These are phyloP conservation scores for Garcia nutans DNA, from an alignment of 345 rosid genomes.

Conservation along the genomic window DNA sequence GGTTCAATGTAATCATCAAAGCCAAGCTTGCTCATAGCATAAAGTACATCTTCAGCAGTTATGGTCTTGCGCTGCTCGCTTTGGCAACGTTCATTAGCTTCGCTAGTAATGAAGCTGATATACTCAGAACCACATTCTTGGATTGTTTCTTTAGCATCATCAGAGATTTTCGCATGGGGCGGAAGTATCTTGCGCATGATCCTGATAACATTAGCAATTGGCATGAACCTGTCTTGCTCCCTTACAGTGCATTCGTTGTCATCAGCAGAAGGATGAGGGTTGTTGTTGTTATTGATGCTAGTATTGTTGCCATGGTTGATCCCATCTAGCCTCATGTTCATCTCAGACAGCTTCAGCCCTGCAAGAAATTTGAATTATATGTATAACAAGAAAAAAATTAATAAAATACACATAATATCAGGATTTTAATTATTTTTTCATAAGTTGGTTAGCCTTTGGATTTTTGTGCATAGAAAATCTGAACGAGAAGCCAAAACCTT, in stretches of 20 bases:
- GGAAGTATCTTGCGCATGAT: slow-evolving; percentile 39
- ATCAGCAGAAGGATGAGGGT: slow-evolving; percentile 25
- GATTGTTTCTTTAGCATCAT: slow-evolving; percentile 39
- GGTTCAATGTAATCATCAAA: slow-evolving; percentile 40
- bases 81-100: slow-evolving; percentile 39
- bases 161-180: slow-evolving; percentile 33
- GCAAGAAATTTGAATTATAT: not conserved
- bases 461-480: no score
- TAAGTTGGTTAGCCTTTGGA: no score
- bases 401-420: no score
- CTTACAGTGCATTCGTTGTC: slow-evolving; percentile 40
- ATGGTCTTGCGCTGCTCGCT: slow-evolving; percentile 42
- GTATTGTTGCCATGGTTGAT: slow-evolving; percentile 19
- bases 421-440: no score
- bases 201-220: slow-evolving; percentile 35
- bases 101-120: slow-evolving; percentile 40
- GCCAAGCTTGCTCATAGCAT: slow-evolving; percentile 38
- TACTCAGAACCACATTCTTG: slow-evolving; percentile 39
- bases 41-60: slow-evolving; percentile 37
- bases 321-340: slow-evolving; percentile 37
- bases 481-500: no score
- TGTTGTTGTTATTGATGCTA: slow-evolving; percentile 9
- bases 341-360: slow-evolving; percentile 39
- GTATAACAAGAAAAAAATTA: no score
- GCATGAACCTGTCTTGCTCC: slow-evolving; percentile 41